Percentiles rank a stretch among this genome's conserved stretches.
Evolutionary conservation across 176 grass and related monocot species (phyloP).

Genomic region (Neostapfia colusana): DNA sequence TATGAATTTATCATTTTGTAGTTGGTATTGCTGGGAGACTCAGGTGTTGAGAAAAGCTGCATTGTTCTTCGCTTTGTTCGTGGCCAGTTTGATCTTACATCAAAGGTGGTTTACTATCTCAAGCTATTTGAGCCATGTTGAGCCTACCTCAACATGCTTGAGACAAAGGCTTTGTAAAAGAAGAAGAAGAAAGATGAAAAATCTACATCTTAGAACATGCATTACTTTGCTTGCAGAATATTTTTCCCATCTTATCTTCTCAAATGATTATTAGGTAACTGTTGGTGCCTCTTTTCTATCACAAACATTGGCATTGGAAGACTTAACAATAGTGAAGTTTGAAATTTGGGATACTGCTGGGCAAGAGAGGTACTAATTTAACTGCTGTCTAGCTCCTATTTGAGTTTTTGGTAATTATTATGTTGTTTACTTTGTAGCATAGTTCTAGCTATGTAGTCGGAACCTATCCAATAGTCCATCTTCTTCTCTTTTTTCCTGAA

Average conservation of each 20-base stretch:
- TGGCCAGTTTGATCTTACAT: constrained; percentile 91
- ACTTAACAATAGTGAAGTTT: constrained; percentile 86
- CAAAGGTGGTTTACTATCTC: constrained; percentile 59
- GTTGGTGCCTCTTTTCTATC: constrained; percentile 95
- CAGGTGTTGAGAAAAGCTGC: constrained; percentile 94
- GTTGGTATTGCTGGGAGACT: constrained; percentile 91
- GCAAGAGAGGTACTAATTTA: constrained; percentile 73
- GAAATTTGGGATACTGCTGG: constrained; percentile 99
- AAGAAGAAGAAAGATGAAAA: too few relatives aligned
- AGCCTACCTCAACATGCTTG: too few relatives aligned
- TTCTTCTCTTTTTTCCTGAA: background rate
- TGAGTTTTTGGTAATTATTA: background rate
- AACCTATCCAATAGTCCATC: background rate
- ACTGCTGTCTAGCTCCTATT: background rate
- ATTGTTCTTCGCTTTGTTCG: constrained; percentile 98
- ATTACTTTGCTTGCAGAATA: constrained; percentile 2
- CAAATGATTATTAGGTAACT: constrained; percentile 63
- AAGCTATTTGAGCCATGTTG: background rate
- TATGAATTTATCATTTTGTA: constrained; percentile 44
- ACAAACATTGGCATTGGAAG: constrained; percentile 91
- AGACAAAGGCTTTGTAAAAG: too few relatives aligned
- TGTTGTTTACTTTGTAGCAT: background rate
- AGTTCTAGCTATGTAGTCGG: background rate
- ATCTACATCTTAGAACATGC: constrained; percentile 7
- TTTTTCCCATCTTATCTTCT: constrained; percentile 36